These are phyloP conservation scores for Trifolium subterraneum DNA, from an alignment of 306 rosid genomes.

Conservation along the genomic window DNA sequence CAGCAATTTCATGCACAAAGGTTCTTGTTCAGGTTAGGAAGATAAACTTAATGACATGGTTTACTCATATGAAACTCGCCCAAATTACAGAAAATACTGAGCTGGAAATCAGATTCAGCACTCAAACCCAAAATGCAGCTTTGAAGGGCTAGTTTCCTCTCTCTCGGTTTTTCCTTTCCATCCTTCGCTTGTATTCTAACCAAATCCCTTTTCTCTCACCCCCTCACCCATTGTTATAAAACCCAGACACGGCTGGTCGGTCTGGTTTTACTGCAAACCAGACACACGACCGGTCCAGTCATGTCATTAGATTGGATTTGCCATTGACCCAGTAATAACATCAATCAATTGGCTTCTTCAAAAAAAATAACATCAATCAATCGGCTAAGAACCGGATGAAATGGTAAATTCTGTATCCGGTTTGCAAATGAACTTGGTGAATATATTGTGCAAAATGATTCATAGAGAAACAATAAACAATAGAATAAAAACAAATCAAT, in stretches of 20 bases:
- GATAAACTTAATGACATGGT: conserved; percentile 15
- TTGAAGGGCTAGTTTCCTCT: too few species aligned
- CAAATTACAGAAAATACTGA: conserved; percentile 15
- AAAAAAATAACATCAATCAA: too few species aligned
- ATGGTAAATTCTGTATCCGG: background rate
- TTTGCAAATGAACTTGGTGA: background rate
- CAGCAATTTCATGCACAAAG: conserved; percentile 25
- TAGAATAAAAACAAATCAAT: background rate
- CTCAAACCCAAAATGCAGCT: background rate
- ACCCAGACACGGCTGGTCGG: background rate
- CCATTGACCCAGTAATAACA: too few species aligned
- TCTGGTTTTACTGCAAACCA: background rate
- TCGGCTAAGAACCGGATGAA: background rate
- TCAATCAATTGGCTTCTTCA: too few species aligned
- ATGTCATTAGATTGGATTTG: too few species aligned
- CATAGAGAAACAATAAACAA: background rate
- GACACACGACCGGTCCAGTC: background rate
- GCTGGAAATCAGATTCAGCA: conserved; percentile 14
- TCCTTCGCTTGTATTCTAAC: too few species aligned
- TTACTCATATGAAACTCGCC: conserved; percentile 29
- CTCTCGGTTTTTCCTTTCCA: too few species aligned
- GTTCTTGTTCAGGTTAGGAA: conserved; percentile 34
- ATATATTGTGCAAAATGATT: background rate
- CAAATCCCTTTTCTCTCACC: too few species aligned
- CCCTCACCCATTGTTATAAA: too few species aligned